Base-by-base conservation (phyloP, 2,329 filamentous ascomycete species). In the Cladosporium velox region DNA sequence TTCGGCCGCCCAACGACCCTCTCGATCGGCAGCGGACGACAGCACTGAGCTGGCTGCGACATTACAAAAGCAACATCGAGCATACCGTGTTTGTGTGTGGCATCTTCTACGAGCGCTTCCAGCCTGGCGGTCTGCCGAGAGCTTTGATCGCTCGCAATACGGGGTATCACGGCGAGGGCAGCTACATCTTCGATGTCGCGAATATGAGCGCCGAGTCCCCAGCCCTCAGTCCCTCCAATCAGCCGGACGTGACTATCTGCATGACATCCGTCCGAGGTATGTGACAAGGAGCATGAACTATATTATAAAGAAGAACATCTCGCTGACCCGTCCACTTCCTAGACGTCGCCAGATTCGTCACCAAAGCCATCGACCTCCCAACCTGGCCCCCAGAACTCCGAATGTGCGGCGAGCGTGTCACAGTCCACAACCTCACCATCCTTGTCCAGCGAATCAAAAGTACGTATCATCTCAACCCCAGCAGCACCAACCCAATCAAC, bases 31-130 rank as follows among this genome's bases (percentile, higher is more conserved):
- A 84, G 24, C 86, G 85, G 26, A 79, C 80, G 12, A 80, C 82
- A n/a, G 88, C 88, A 1, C 79, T 89, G 6, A 79, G 81, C 1
- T 80, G 85, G 18, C 78, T 91, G 4, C 81, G 83, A 58, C 81
- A 86, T 59, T 88, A 86, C 75, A 78, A 80, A 1, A 77, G 82
- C 66, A 78, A 81, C 54, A 90, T 93, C 79, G 83, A 85, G 51
- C 91, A 85, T 67, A 92, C 90, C 0, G 82, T 88, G 30, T 92
- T 93, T 76, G 86, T 88, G 0, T 93, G 91, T 71, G 91, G 91
- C 24, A 78, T 92, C 34, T 87, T 93, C 69, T 93, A 92, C 81
- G 90, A 93, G 74, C 82, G 90, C 0, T 92, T 93, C 72, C 87
- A 86, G 24, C 88, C 87, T 0, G 87, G 86, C 3, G 91, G 91